Conservation (phyloP, 2,329 filamentous ascomycete genomes). For the Diaporthe nobilis region DNA sequence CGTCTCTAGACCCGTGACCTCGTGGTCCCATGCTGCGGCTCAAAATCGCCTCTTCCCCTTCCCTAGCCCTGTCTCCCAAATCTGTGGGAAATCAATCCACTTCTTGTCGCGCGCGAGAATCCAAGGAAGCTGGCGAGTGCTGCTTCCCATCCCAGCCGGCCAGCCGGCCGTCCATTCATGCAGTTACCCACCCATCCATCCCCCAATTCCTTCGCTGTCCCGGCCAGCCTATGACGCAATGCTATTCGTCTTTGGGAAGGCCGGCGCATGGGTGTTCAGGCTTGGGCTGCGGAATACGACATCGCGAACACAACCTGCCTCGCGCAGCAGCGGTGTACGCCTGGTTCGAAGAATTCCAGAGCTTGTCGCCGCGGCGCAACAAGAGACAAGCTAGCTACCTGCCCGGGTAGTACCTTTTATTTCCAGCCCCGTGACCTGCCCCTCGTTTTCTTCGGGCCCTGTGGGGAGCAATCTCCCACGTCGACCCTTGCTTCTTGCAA, state of each 20-base stretch:
- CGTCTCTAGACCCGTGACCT: conserved; percentile 10
- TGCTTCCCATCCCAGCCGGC: conserved; percentile 11
- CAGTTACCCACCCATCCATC: conserved; percentile 23
- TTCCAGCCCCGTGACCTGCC: conserved; percentile 32
- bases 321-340: conserved; percentile 25
- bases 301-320: conserved; percentile 26
- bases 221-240: conserved; percentile 39
- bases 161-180: neutral
- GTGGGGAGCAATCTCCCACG: conserved; percentile 35
- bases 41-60: neutral
- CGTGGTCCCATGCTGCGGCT: conserved; percentile 22
- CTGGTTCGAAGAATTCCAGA: conserved; percentile 1
- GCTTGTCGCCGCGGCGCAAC: neutral
- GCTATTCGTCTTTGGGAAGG: conserved; percentile 4
- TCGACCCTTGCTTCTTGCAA: conserved; percentile 34
- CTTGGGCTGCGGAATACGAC: conserved; percentile 19
- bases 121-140: conserved; percentile 20
- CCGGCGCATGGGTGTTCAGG: conserved; percentile 1
- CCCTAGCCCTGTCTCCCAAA: neutral
- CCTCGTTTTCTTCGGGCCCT: conserved; percentile 30
- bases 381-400: conserved; percentile 29
- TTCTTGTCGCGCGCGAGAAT: conserved; percentile 7
- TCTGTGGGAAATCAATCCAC: conserved; percentile 1
- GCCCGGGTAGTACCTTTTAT: conserved; percentile 22
- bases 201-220: conserved; percentile 27